Conservation (phyloP, 768 basidiomycete genomes). For the Termitomyces sp. region DNA sequence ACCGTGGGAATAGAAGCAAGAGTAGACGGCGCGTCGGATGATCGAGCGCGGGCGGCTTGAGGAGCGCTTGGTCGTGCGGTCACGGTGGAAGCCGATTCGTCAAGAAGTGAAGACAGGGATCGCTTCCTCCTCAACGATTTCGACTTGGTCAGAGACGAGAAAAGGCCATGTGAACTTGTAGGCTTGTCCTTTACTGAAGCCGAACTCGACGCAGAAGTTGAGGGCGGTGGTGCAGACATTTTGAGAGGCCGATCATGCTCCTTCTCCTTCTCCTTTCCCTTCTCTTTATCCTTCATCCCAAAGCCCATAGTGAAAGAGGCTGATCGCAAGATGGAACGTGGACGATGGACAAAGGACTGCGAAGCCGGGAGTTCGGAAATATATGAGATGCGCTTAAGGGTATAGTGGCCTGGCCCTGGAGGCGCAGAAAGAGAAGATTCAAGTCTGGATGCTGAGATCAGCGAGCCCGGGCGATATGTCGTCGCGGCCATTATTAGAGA, state of each 20-base stretch:
- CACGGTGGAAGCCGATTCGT: constrained; percentile 10
- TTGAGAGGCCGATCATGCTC: neutral
- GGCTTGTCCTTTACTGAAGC: constrained; percentile 11
- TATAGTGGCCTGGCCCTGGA: constrained; percentile 28
- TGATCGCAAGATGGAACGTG: constrained; percentile 23
- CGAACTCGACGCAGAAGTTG: neutral
- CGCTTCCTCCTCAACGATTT: constrained; percentile 30
- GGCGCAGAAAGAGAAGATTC: constrained; percentile 9
- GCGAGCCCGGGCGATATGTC: constrained; percentile 8
- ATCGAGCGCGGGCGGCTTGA: constrained; percentile 5
- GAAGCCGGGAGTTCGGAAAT: constrained; percentile 19
- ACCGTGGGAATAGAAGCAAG: neutral
- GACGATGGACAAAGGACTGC: constrained; percentile 11
- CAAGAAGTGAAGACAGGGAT: constrained; percentile 31
- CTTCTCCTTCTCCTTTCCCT: constrained; percentile 18
- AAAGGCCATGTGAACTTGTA: constrained; percentile 14
- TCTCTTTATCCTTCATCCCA: constrained; percentile 26
- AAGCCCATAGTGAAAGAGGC: constrained; percentile 35
- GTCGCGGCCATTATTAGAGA: constrained; percentile 11
- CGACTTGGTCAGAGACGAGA: constrained; percentile 14
- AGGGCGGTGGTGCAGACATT: neutral
- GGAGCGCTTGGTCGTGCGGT: constrained; percentile 5
- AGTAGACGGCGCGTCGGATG: constrained; percentile 9
- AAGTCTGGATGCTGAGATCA: constrained; percentile 9
- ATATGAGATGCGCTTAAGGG: constrained; percentile 32